Evolutionary conservation across 176 grass and related monocot species (phyloP).

Genomic region (Juncus inflexus): DNA sequence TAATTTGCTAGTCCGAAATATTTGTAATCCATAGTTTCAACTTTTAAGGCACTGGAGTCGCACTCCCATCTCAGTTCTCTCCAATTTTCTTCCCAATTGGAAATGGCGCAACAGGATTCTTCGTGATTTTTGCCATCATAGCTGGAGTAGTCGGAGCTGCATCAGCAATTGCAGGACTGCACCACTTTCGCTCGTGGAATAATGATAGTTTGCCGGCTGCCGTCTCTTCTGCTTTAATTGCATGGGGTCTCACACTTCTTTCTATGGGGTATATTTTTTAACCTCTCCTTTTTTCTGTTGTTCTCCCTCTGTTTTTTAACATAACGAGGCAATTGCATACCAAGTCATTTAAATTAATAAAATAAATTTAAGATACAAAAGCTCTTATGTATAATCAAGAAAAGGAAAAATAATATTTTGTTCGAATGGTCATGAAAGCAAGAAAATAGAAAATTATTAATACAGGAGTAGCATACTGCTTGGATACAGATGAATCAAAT

Average conservation of each 20-base stretch:
- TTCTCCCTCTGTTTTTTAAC: background rate
- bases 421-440: no score
- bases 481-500: no score
- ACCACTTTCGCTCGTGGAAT: conserved; percentile 56
- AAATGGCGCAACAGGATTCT: conserved; percentile 86
- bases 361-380: no score
- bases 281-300: background rate
- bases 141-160: conserved; percentile 74
- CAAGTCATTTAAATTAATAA: no score
- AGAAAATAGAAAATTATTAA: no score
- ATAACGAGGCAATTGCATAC: no score
- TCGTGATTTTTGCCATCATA: conserved; percentile 75
- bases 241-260: conserved; percentile 90
- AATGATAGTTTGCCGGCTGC: conserved; percentile 61
- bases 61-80: conserved; percentile 72
- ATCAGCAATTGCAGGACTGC: conserved; percentile 57
- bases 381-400: no score
- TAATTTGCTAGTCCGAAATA: background rate
- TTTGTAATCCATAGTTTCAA: background rate
- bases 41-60: conserved; percentile 37
- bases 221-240: conserved; percentile 52
- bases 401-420: no score
- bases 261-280: conserved; percentile 63
- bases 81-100: conserved; percentile 91
- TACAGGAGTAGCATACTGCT: no score